phyloP scores from a whole-genome alignment of 441 rosid genomes.

The Rhodomyrtus psidioides region DNA sequence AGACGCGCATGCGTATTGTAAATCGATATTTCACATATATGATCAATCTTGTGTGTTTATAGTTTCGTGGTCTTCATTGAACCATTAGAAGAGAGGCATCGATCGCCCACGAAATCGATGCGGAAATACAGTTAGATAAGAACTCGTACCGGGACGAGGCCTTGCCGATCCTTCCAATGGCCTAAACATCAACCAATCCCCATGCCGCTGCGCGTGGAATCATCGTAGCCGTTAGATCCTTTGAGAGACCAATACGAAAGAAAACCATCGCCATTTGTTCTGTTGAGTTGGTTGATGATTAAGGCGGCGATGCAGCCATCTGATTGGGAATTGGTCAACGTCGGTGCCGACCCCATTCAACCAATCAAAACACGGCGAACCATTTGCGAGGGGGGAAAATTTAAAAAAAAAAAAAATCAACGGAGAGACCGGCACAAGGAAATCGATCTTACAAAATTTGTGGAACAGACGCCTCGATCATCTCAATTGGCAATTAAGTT shows the following conservation, averaged over 20 bases:
- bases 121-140: too few relatives aligned
- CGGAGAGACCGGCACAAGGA: background rate
- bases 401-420: too few relatives aligned
- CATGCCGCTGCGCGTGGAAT: rapidly evolving
- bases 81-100: too few relatives aligned
- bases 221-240: rapidly evolving
- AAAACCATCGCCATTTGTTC: background rate
- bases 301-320: background rate
- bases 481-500: background rate
- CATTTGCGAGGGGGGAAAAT: background rate
- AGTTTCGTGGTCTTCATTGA: too few relatives aligned
- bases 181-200: background rate
- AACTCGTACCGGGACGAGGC: too few relatives aligned
- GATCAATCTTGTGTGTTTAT: too few relatives aligned
- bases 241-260: background rate
- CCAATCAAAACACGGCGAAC: background rate
- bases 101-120: too few relatives aligned
- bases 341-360: background rate
- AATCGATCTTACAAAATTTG: background rate
- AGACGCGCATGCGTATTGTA: too few relatives aligned
- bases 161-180: too few relatives aligned
- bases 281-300: background rate
- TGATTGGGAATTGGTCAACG: background rate
- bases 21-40: too few relatives aligned
- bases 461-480: background rate